Conservation (phyloP, 768 basidiomycete species). For the Pleurotus salmoneostramineus region DNA sequence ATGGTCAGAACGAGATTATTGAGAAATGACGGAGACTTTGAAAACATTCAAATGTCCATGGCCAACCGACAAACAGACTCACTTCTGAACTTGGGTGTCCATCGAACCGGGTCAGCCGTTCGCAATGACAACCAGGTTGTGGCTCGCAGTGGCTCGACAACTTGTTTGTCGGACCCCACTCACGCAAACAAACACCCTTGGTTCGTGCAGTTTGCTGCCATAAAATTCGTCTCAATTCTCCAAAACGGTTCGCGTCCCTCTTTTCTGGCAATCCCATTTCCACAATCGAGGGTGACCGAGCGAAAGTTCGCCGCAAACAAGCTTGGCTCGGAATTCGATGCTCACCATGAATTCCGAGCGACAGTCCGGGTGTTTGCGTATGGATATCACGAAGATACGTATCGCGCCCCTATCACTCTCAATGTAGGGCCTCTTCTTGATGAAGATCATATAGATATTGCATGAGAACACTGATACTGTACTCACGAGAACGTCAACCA, state of each 20-base stretch:
- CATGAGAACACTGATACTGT: no score
- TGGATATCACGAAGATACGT: no score
- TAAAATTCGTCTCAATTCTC: no score
- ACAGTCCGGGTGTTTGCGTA: no score
- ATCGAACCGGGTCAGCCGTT: constrained; percentile 28
- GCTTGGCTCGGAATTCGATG: constrained; percentile 6
- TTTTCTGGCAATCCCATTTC: not conserved
- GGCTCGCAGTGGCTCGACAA: constrained; percentile 27
- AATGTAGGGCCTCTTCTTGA: no score
- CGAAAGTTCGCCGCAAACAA: constrained; percentile 9
- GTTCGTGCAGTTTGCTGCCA: not conserved
- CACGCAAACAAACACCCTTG: constrained; percentile 15
- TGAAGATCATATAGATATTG: no score
- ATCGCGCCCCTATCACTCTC: no score
- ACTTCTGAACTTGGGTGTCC: constrained; percentile 36
- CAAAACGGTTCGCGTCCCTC: no score
- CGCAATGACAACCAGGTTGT: constrained; percentile 11
- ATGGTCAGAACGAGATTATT: constrained; percentile 15
- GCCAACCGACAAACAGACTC: constrained; percentile 15
- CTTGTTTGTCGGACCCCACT: constrained; percentile 19
- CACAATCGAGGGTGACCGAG: not conserved
- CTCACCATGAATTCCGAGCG: no score
- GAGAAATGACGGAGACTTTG: not conserved
- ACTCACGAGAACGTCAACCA: no score
- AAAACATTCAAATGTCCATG: constrained; percentile 1